A percentile compares a stretch with the other conserved stretches of the same genome.
Evolutionary conservation across 169 alveolate species (phyloP).

Genomic region (Hammondia hammondi): DNA sequence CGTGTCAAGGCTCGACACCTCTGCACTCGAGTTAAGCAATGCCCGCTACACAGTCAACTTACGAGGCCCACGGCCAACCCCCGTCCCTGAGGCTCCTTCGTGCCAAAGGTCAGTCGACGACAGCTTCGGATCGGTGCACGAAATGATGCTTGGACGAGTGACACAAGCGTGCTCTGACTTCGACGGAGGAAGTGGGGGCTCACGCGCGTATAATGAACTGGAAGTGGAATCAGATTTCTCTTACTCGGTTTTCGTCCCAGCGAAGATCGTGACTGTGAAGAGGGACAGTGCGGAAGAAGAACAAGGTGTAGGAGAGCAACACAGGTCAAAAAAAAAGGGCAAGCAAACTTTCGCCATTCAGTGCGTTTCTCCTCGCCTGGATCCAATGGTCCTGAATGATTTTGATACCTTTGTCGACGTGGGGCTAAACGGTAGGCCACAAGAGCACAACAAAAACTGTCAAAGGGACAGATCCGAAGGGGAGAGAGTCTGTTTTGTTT

Average conservation of each 20-base stretch:
- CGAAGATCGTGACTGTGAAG: neutral
- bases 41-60: no score
- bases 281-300: neutral
- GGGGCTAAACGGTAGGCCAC: constrained; percentile 23
- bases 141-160: no score
- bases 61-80: no score
- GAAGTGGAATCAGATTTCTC: neutral
- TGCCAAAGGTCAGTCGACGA: no score
- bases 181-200: neutral
- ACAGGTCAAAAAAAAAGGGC: neutral
- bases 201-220: neutral
- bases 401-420: constrained; percentile 30
- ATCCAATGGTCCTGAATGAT: neutral
- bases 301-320: neutral
- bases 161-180: no score
- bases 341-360: neutral
- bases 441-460: neutral
- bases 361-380: constrained; percentile 7
- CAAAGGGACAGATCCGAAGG: no score
- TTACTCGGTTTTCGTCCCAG: constrained; percentile 29
- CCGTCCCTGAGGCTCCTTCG: no score
- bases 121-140: no score
- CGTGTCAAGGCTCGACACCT: no score
- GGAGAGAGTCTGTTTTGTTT: no score
- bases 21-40: no score